phyloP scores from a whole-genome alignment of 169 alveolate species.

The Plasmodium relictum region DNA sequence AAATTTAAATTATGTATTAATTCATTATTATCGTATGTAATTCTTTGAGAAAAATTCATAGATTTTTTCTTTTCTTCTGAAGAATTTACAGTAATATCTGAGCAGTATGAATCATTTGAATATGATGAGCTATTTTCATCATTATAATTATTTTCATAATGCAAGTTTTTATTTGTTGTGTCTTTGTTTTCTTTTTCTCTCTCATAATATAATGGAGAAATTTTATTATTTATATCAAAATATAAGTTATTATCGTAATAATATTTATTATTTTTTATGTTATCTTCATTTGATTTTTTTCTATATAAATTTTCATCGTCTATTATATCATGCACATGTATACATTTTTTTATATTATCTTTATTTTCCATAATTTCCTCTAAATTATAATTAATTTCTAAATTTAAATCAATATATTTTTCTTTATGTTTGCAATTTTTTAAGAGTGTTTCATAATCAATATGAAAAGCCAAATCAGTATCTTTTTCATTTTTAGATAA shows the following conservation, averaged over 20 bases:
- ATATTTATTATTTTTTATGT: conserved; percentile 19
- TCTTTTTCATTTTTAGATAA: conserved; percentile 7
- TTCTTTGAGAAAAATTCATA: conserved; percentile 63
- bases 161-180: background rate
- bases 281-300: background rate
- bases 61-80: conserved; percentile 22
- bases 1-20: conserved; percentile 8
- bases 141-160: background rate
- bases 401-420: conserved; percentile 38
- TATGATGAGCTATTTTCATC: conserved; percentile 17
- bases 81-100: conserved; percentile 23
- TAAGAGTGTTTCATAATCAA: conserved; percentile 39
- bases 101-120: conserved; percentile 30
- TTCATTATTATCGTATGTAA: conserved; percentile 38
- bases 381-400: conserved; percentile 61
- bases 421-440: conserved; percentile 21
- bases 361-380: conserved; percentile 57
- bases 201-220: conserved; percentile 5
- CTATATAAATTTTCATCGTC: background rate
- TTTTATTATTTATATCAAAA: background rate
- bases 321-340: background rate
- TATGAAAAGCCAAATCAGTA: conserved; percentile 20
- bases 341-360: conserved; percentile 33
- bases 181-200: background rate
- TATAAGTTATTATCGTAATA: conserved; percentile 6